These are phyloP conservation scores for Knufia petricola DNA, from an alignment of 2,329 filamentous ascomycete genomes.

Conservation along the genomic window DNA sequence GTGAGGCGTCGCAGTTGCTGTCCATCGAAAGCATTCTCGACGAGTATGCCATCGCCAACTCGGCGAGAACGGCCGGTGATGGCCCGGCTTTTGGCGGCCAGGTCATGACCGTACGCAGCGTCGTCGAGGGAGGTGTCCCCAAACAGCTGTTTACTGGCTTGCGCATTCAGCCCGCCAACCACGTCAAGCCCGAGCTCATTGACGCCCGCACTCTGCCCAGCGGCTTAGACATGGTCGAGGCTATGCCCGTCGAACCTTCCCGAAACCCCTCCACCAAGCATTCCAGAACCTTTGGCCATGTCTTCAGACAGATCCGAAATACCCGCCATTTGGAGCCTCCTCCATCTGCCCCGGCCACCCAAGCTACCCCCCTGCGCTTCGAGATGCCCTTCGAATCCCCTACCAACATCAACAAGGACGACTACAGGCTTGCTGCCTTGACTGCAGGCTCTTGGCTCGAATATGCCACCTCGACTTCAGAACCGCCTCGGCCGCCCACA, in stretches of 20 bases:
- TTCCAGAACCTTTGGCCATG: slow-evolving; percentile 35
- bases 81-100: slow-evolving; percentile 7
- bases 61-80: background rate
- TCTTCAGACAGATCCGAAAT: slow-evolving; percentile 33
- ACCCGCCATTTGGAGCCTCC: slow-evolving; percentile 34
- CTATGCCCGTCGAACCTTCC: slow-evolving; percentile 14
- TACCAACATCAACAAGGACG: slow-evolving; percentile 28
- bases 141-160: slow-evolving; percentile 82
- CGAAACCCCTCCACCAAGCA: slow-evolving; percentile 25
- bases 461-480: slow-evolving; percentile 23
- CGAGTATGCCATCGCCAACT: background rate
- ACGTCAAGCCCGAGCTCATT: background rate
- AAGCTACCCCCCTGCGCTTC: slow-evolving; percentile 11
- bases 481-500: slow-evolving; percentile 1
- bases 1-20: background rate
- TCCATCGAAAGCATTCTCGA: background rate
- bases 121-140: slow-evolving; percentile 37
- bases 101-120: slow-evolving; percentile 19
- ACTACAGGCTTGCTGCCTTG: slow-evolving; percentile 33
- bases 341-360: slow-evolving; percentile 25
- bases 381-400: slow-evolving; percentile 8
- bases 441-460: slow-evolving; percentile 36
- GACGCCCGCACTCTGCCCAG: slow-evolving; percentile 52
- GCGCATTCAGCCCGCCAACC: slow-evolving; percentile 37
- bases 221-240: slow-evolving; percentile 59